Evolutionary conservation across 2,329 filamentous ascomycete genomes (phyloP), one percentile per base, ranked within the genome.

Genomic region (Calonectria hongkongensis): DNA sequence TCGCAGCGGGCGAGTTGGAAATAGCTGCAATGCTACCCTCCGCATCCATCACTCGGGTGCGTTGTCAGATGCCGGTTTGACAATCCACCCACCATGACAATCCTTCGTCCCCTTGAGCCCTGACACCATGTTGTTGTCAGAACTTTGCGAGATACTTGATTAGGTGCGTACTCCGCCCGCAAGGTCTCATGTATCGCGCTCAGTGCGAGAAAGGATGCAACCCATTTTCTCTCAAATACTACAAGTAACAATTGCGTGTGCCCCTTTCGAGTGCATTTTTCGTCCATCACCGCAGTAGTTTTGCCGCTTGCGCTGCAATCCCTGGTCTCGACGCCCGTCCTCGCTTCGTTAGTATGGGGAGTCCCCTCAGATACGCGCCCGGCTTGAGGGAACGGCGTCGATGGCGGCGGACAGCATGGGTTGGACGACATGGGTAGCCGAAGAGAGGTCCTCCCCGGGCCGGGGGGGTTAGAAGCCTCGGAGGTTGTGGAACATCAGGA

Each of bases 21-120:
- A 39, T 4, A 13, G 48, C 25, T 39, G 56, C 47, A 36, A 63
- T 68, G 56, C 56, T 33, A 68, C 47, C 45, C 66, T 60, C 30
- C 54, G 16, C 33, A 41, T 30, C 56, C 21, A 58, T 30, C 66
- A 60, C 36, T 36, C 51, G 33, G 33, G 33, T 47, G 27, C 15
- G 41, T 68, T 68, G 27, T 56, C 47, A 51, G 33, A 51, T 65
- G 47, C 60, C 39, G 39, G 50, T 47, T 28, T 30, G 36, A 25
- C 63, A 51, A 60, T 25, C n/a, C 51, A 41, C 21, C 58, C 58
- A 70, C 60, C 39, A 47, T 65, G 30, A 30, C 58, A 70, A 70
- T 65, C 48, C 48, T 48, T 58, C 67, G 48, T 48, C 27, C 41
- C 68, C 41, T 33, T 12, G 21, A 30, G 54, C 39, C 60, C 68